phyloP scores from a whole-genome alignment of 139 green algal genomes.

The Chloropicon primus region DNA sequence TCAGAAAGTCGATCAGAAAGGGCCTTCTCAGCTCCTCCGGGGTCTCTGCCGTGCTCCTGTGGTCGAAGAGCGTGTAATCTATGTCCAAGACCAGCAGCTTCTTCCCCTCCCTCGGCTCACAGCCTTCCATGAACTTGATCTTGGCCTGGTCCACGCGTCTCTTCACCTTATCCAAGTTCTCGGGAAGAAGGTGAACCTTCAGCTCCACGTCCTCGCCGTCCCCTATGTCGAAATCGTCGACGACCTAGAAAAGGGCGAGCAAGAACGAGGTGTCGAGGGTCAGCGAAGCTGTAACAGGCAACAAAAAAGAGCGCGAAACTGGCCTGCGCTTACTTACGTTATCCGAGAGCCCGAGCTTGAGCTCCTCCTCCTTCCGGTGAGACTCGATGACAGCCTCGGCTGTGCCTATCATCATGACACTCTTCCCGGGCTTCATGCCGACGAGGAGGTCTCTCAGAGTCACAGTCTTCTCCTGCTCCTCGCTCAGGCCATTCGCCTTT shows the following conservation, averaged over 20 bases:
- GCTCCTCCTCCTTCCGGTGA: neutral
- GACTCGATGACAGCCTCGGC: neutral
- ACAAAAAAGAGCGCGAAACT: neutral
- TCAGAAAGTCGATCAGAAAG: slow-evolving; percentile 83
- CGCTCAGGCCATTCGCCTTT: slow-evolving; percentile 32
- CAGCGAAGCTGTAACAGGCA: neutral
- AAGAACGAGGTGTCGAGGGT: neutral
- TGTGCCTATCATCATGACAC: slow-evolving; percentile 71
- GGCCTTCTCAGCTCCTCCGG: slow-evolving; percentile 68
- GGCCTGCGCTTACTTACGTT: neutral
- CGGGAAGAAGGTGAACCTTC: slow-evolving; percentile 22
- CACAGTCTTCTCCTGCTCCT: slow-evolving; percentile 1
- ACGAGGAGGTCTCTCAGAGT: slow-evolving; percentile 32
- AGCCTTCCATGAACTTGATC: neutral
- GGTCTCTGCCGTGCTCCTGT: slow-evolving; percentile 55
- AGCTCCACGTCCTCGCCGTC: slow-evolving; percentile 29
- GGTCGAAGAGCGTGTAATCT: slow-evolving; percentile 94
- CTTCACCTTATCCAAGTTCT: slow-evolving; percentile 12
- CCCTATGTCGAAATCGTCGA: slow-evolving; percentile 71
- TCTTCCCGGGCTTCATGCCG: slow-evolving; percentile 33
- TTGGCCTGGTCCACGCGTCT: slow-evolving; percentile 12
- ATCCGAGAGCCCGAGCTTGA: neutral
- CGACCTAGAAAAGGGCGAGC: slow-evolving; percentile 49
- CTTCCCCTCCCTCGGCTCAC: slow-evolving; percentile 55
- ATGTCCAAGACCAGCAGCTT: slow-evolving; percentile 89